Base-by-base conservation (phyloP, 805 yeast species). In the Suhomyces vadensis region DNA sequence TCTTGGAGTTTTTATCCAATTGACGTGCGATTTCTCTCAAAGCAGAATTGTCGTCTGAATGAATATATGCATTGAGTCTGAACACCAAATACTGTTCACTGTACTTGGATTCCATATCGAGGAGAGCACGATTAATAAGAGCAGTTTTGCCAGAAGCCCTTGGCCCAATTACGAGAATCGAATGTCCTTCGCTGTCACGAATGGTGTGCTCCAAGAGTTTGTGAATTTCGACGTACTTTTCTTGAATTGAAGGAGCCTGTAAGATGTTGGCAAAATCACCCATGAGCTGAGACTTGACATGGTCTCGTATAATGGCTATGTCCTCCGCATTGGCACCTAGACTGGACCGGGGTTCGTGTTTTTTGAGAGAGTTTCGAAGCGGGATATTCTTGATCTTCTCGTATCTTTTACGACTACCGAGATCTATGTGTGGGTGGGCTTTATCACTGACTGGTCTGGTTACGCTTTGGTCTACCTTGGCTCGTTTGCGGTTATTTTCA, bases 11-110 rank as follows among this genome's bases (percentile, higher is more conserved):
- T 49, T 60, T 58, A 57, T 88, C 96, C 31, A 92, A 65, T 61
- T 91, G 97, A 35, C 84, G 71, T 0, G 96, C 96, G 45, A 94
- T 85, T 51, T 88, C 91, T 41, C 91, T 75, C 10, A 94, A 77
- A 0, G 98, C 98, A 39, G 77, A 67, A 37, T 74, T 77, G 57
- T 92, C 98, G 52, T 85, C 89, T 4, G 74, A 58, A 57, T 88
- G 96, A 3, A 83, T 74, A 10, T 75, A 63, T 0, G 97, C 97
- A 47, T 84, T 81, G 22, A 92, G 66, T 17, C 75, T 61, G 8
- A 94, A 78, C 0, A 78, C 70, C 13, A 91, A 70, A 56, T 81
- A 88, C 39, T 80, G 78, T 25, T 79, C 71, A 1, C 49, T 41
- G 54, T 74, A 76, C 24, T 65, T 61, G 11, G 49, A 27, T 3